phyloP scores from a whole-genome alignment of 495 filamentous ascomycete species.

The Pyrenula aspistea region DNA sequence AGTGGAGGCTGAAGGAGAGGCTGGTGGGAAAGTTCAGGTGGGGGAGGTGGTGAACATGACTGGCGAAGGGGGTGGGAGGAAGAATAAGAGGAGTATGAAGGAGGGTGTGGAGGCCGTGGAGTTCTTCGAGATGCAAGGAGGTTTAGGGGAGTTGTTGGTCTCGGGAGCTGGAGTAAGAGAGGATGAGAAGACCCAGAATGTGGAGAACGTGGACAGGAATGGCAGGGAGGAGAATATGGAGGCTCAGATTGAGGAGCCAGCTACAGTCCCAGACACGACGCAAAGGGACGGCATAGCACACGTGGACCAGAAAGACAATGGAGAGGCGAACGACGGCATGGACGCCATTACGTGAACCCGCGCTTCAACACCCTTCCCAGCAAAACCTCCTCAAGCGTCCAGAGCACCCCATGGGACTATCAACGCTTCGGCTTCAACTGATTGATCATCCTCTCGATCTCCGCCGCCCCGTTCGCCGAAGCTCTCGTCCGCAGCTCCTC shows the following conservation, averaged over 20 bases:
- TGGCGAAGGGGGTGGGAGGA: slow-evolving; percentile 3
- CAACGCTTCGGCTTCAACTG: slow-evolving; percentile 38
- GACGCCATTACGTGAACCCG: neutral
- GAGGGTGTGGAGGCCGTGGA: slow-evolving; percentile 26
- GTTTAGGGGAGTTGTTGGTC: neutral
- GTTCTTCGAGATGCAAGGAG: slow-evolving; percentile 1
- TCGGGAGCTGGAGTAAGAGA: neutral
- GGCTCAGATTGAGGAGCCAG: neutral
- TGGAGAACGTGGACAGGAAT: neutral
- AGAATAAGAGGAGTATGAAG: slow-evolving; percentile 13
- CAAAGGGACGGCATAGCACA: slow-evolving; percentile 7
- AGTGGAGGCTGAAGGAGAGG: slow-evolving; percentile 36
- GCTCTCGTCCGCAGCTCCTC: slow-evolving; percentile 46
- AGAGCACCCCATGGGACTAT: slow-evolving; percentile 3
- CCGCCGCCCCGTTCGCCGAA: slow-evolving; percentile 37
- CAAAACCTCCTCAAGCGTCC: neutral
- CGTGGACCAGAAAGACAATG: slow-evolving; percentile 15
- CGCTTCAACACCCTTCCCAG: neutral
- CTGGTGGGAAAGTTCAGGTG: slow-evolving; percentile 32
- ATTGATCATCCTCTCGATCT: slow-evolving; percentile 52
- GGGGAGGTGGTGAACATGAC: slow-evolving; percentile 1
- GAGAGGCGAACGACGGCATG: slow-evolving; percentile 14
- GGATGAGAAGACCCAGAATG: neutral
- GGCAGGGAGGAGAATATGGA: neutral
- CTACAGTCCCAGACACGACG: slow-evolving; percentile 3